Base-by-base conservation (phyloP, 192 early-diverging fungal species). In the Martensiomyces pterosporus region DNA sequence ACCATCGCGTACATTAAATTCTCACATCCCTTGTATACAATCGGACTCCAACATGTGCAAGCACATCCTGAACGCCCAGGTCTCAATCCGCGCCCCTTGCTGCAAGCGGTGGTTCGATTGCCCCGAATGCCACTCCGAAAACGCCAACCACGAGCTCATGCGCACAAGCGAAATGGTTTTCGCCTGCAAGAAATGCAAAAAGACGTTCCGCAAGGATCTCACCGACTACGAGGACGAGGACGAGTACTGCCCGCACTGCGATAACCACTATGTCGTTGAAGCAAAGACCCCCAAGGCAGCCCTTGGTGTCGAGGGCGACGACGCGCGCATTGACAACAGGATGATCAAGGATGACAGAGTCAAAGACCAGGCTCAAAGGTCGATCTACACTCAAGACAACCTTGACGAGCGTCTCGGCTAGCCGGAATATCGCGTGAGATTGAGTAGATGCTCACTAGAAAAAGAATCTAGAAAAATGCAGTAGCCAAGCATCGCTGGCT, bases 151-250 rank as follows among this genome's bases (percentile, higher is more conserved):
- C 64, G 62, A 66, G 21, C 76, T 96, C 14, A 76, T 75, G 52
- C 91, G 90, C 64, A 80, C 88, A 16, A 67, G 71, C 33, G 96
- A 98, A 61, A 92, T 98, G 87, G 81, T 89, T 3, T 94, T 98
- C 77, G 86, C 88, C 8, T 98, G 96, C 75, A 98, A 98, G 72
- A 96, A 96, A 52, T 98, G 96, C 77, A 93, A 90, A 81, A 97
- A 97, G 75, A 84, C 86, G n/a, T 97, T 97, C 59, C 81, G 94
- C 55, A 97, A 97, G 64, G 84, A 93, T 52, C 77, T 91, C 76
- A 27, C 26, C 34, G 80, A 91, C 43, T 98, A 86, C 64, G 91
- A 94, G 29, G 93, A 95, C 44, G 82, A 82, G 17, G 96, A 98
- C 74, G 96, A 98, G 61, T 98, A 83, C 74, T 98, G 96, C 57